A percentile compares a stretch with the other conserved stretches of the same genome.
Conservation (phyloP, 1,284 basidiomycete species). For the Ganoderma multipileum region DNA sequence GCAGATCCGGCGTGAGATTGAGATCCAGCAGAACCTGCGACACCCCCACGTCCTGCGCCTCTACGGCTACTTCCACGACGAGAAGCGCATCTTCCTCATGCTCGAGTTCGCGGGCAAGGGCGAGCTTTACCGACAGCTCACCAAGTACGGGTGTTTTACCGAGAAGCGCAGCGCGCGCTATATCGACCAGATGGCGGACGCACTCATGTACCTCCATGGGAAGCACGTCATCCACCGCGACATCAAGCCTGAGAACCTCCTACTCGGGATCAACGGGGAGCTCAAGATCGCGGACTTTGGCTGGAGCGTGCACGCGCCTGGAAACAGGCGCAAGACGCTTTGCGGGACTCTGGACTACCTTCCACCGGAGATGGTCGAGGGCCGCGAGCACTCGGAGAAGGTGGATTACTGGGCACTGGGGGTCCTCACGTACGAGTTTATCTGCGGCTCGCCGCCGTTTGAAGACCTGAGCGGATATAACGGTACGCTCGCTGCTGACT, state of each 20-base stretch:
- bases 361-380: conserved; percentile 98
- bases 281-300: conserved; percentile 99
- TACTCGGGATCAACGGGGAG: conserved; percentile 95
- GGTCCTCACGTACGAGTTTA: conserved; percentile 95
- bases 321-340: conserved; percentile 86
- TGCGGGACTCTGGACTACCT: conserved; percentile 98
- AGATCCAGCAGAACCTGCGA: conserved; percentile 97
- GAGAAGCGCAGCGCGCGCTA: conserved; percentile 90
- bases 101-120: conserved; percentile 96
- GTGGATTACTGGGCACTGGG: conserved; percentile 98
- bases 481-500: conserved; percentile 53
- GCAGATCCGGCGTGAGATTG: conserved; percentile 96
- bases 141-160: conserved; percentile 85
- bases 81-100: conserved; percentile 98
- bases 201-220: conserved; percentile 89
- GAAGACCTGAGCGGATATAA: conserved; percentile 84
- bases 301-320: conserved; percentile 98
- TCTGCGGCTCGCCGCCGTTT: conserved; percentile 93
- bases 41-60: conserved; percentile 95
- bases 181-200: conserved; percentile 98
- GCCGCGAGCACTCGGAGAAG: conserved; percentile 84
- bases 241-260: conserved; percentile 98
- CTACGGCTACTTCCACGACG: conserved; percentile 98
- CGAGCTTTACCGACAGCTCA: conserved; percentile 95
- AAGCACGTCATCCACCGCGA: conserved; percentile 99